Base-by-base conservation (phyloP, 2,329 filamentous ascomycete genomes). In the Epicoccum nigrum region DNA sequence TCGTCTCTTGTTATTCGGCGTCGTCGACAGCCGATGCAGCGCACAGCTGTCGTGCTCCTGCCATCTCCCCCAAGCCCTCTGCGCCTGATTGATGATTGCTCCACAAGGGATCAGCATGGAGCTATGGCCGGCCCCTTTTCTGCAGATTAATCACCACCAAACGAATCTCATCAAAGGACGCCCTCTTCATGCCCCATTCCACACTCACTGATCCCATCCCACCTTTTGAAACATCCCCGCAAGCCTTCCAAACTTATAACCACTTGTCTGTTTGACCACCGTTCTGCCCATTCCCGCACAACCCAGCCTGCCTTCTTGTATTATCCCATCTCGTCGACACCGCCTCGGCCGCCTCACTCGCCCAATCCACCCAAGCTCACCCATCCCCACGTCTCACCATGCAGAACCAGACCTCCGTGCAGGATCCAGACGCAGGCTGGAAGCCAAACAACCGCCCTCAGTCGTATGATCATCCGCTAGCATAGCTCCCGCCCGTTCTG, bases 381-480 rank as follows among this genome's bases (percentile, higher is more conserved):
- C 48, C 35, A 54, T 46, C 55, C 51, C 54, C 48, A 45, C 58
- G 46, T 55, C 57, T 38, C 58, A 38, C 60, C 63, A 68, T 71
- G 63, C 49, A 51, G 49, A 37, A 30, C 42, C 49, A 51, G 32
- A 33, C 31, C 31, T 8, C 45, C 42, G 40, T 39, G 46, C 59
- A 67, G 41, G 65, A 73, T 62, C 82, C 89, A 69, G 85, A 90
- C 70, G 83, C 83, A 68, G 86, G 90, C 76, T 93, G 88, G 89
- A 86, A 91, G 83, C 88, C 89, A 63, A 92, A 79, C 70, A 84
- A 83, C 68, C 88, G 90, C 60, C 90, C 90, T 60, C 88, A 93
- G 78, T 94, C 90, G 90, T 94, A 81, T 74, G 90, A 58, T 51
- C 54, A 48, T 56, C 62, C 58, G 59, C 58, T 63, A 60, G 53